Percentiles rank a stretch among this genome's conserved stretches.
phyloP scores from a whole-genome alignment of 164 flowering plant species.

The Dillenia suffruticosa region DNA sequence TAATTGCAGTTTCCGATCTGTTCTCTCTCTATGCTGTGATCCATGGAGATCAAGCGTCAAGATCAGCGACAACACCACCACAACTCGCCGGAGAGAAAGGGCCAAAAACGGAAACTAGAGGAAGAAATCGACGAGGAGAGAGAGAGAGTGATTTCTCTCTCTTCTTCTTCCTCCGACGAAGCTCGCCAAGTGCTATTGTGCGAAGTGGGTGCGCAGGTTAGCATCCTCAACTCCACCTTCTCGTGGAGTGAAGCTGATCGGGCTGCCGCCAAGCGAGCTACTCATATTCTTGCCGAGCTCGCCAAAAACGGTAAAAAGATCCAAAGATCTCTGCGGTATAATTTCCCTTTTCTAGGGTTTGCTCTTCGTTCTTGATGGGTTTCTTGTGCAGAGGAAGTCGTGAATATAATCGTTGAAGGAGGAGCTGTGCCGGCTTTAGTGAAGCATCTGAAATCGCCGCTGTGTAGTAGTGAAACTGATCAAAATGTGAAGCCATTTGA shows the following conservation, averaged over 20 bases:
- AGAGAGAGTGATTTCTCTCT: constrained; percentile 16
- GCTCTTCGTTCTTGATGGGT: neutral
- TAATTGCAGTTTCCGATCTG: neutral
- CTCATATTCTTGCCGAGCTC: constrained; percentile 73
- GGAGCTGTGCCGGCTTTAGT: constrained; percentile 85
- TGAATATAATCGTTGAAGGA: constrained; percentile 73
- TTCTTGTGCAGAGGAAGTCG: constrained; percentile 58
- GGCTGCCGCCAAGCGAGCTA: constrained; percentile 76
- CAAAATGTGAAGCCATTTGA: constrained; percentile 48
- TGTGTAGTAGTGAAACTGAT: constrained; percentile 26
- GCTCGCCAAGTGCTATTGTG: constrained; percentile 27
- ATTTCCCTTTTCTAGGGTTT: constrained; percentile 3
- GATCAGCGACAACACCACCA: constrained; percentile 21
- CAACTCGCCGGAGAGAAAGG: constrained; percentile 47
- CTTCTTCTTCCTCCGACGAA: constrained; percentile 24
- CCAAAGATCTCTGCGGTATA: neutral
- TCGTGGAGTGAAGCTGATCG: constrained; percentile 78
- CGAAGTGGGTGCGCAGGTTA: constrained; percentile 55
- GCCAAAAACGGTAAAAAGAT: constrained; percentile 60
- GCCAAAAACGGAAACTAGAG: constrained; percentile 77
- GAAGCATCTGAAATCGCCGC: constrained; percentile 71
- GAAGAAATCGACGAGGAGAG: constrained; percentile 32
- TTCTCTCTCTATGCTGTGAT: constrained; percentile 10
- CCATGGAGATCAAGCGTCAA: constrained; percentile 37
- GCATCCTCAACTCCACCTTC: constrained; percentile 39